Evolutionary conservation across 768 basidiomycete genomes (phyloP).

Genomic region (Symmetrospora coprosmae): DNA sequence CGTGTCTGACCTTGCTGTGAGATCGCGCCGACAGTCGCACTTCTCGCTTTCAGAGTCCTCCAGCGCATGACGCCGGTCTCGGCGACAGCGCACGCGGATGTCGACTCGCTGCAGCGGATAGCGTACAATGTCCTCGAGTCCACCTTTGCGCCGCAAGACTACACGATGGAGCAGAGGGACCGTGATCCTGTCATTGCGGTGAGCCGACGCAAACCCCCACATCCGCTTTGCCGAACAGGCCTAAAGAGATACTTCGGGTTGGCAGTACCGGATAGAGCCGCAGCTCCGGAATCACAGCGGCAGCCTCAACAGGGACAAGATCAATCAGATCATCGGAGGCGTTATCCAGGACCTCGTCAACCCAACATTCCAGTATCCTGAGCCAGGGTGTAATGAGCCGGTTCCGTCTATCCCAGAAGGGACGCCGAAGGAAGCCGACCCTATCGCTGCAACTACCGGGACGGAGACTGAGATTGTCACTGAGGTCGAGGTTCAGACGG

Average conservation of each 20-base stretch:
- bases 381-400: too few relatives aligned
- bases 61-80: conserved; percentile 19
- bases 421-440: too few relatives aligned
- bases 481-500: too few relatives aligned
- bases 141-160: not conserved
- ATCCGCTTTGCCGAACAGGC: too few relatives aligned
- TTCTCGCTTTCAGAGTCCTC: not conserved
- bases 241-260: too few relatives aligned
- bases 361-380: conserved; percentile 7
- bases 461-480: too few relatives aligned
- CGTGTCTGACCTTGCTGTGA: not conserved
- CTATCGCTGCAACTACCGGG: too few relatives aligned
- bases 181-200: too few relatives aligned
- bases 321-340: not conserved
- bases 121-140: conserved; percentile 12
- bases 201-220: too few relatives aligned
- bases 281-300: conserved; percentile 2
- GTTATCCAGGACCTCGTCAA: conserved; percentile 14
- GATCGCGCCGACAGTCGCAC: not conserved
- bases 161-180: conserved; percentile 1
- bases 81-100: conserved; percentile 6
- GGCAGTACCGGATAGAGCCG: conserved; percentile 15
- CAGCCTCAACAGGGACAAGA: not conserved
- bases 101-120: not conserved
- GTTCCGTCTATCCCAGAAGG: too few relatives aligned